Conservation (phyloP, 2,329 filamentous ascomycete species). For the Aspergillus aculeatus region DNA sequence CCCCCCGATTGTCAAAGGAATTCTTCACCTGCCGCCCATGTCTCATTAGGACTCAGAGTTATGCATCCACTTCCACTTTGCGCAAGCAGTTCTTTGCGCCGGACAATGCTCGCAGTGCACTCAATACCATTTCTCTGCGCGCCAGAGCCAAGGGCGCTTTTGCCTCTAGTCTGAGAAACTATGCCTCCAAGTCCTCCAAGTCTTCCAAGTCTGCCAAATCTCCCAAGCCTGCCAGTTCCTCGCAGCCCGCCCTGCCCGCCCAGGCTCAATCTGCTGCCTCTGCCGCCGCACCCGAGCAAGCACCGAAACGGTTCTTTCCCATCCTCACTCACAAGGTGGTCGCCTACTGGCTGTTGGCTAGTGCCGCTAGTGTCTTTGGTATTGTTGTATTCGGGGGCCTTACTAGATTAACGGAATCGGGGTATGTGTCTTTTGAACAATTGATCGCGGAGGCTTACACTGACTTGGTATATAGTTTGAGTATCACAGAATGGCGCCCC, state of each 20-base stretch:
- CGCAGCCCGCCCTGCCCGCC: too few relatives aligned
- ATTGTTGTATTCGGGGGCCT: constrained; percentile 95
- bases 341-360: constrained; percentile 89
- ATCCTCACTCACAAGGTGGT: constrained; percentile 71
- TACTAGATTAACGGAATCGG: constrained; percentile 92
- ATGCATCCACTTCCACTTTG: constrained; percentile 29
- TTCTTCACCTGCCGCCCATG: constrained; percentile 46
- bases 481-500: constrained; percentile 98
- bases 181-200: constrained; percentile 16
- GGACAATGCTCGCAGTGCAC: constrained; percentile 25
- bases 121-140: constrained; percentile 28
- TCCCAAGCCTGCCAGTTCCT: too few relatives aligned
- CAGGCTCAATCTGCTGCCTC: constrained; percentile 2
- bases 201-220: too few relatives aligned
- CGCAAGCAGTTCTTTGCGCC: constrained; percentile 32
- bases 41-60: constrained; percentile 31
- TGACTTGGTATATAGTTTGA: constrained; percentile 61
- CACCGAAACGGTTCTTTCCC: constrained; percentile 47
- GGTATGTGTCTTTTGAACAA: constrained; percentile 51
- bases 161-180: constrained; percentile 24
- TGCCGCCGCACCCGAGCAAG: constrained; percentile 22
- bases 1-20: constrained; percentile 38
- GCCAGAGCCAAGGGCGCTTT: constrained; percentile 31
- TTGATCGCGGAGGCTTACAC: neutral
- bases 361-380: constrained; percentile 90